phyloP scores from a whole-genome alignment of 108 stramenopile genomes.

The Nitzschia inconspicua region DNA sequence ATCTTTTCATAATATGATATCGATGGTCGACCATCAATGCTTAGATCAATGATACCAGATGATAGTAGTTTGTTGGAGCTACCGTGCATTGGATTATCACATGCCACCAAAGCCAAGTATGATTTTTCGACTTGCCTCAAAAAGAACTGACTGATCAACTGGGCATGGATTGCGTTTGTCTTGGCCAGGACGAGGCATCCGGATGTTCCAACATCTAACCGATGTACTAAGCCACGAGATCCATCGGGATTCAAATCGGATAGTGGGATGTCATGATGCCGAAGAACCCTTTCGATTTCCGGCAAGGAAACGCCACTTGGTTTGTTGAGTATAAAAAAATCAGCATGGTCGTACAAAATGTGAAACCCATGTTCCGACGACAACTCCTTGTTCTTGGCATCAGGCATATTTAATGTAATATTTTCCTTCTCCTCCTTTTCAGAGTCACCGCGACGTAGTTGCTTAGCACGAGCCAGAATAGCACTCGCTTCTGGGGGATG shows the following conservation, averaged over 20 bases:
- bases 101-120: conserved; percentile 41
- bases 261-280: conserved; percentile 41
- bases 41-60: conserved; percentile 16
- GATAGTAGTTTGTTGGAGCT: not conserved
- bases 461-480: too few species aligned
- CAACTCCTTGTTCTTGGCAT: too few species aligned
- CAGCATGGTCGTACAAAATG: too few species aligned
- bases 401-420: too few species aligned
- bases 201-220: conserved; percentile 72
- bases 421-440: too few species aligned
- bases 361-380: too few species aligned
- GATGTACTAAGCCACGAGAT: conserved; percentile 67
- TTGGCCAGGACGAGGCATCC: conserved; percentile 66
- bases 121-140: conserved; percentile 44
- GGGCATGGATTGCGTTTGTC: conserved; percentile 49
- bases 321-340: too few species aligned
- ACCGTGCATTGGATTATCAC: not conserved
- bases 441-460: too few species aligned
- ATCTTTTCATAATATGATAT: conserved; percentile 33
- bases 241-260: conserved; percentile 52
- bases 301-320: too few species aligned
- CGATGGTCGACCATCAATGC: conserved; percentile 33
- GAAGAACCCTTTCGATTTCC: conserved; percentile 57
- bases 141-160: conserved; percentile 54
- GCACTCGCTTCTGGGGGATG: too few species aligned